Conservation (phyloP, 192 early-diverging fungal genomes). For the Podochytrium sp. region DNA sequence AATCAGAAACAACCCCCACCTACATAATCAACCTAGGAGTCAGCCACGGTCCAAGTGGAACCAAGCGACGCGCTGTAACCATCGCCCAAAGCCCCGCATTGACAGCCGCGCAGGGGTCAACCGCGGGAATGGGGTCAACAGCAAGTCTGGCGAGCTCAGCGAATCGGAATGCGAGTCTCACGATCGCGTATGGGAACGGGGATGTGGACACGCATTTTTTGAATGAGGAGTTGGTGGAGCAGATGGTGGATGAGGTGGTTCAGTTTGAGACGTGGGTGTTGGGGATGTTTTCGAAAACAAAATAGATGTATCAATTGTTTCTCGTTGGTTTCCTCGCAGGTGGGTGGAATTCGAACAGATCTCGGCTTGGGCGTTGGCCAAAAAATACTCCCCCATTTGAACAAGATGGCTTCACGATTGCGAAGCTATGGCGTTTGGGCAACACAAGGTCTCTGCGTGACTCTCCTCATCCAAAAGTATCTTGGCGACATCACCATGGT, state of each 20-base stretch:
- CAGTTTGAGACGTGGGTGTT: constrained; percentile 21
- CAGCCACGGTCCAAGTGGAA: background rate
- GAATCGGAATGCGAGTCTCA: constrained; percentile 30
- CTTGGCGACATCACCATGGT: constrained; percentile 79
- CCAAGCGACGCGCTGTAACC: constrained; percentile 1
- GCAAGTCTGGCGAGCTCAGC: constrained; percentile 27
- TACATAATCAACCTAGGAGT: constrained; percentile 27
- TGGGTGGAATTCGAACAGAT: background rate
- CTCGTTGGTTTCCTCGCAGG: too few species aligned
- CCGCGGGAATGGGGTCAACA: constrained; percentile 7
- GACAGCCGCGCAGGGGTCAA: background rate
- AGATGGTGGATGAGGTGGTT: constrained; percentile 42
- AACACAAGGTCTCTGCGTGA: constrained; percentile 66
- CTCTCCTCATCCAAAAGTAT: constrained; percentile 74
- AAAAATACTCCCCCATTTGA: background rate
- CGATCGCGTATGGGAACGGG: constrained; percentile 37
- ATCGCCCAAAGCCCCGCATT: constrained; percentile 15
- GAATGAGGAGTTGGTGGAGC: constrained; percentile 37
- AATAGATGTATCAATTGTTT: background rate
- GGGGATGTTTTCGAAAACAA: background rate
- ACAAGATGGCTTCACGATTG: background rate
- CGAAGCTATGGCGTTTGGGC: constrained; percentile 1
- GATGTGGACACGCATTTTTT: constrained; percentile 41
- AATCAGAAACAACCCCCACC: constrained; percentile 32
- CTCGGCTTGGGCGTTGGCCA: background rate